Evolutionary conservation across 495 filamentous ascomycete genomes (phyloP).

Genomic region (Amorphotheca resinae): DNA sequence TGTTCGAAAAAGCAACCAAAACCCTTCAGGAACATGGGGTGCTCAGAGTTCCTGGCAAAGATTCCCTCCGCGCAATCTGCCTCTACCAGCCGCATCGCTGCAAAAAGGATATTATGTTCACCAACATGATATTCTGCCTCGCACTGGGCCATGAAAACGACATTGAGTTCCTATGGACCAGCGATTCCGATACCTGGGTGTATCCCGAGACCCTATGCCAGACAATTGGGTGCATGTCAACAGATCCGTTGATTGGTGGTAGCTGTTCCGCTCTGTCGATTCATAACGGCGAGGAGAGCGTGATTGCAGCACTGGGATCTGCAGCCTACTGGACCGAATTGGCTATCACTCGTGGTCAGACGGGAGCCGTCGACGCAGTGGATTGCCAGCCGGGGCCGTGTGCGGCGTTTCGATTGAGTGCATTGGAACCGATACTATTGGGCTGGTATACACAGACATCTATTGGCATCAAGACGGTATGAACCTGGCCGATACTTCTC

Average conservation of each 20-base stretch:
- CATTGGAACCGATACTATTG: constrained; percentile 23
- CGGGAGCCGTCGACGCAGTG: constrained; percentile 8
- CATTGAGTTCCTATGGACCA: constrained; percentile 26
- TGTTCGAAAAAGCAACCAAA: constrained; percentile 4
- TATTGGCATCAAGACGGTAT: constrained; percentile 23
- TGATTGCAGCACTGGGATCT: constrained; percentile 21
- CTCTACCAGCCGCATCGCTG: constrained; percentile 25
- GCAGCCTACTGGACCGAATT: constrained; percentile 26
- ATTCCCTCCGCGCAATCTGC: constrained; percentile 19
- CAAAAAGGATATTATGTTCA: constrained; percentile 28
- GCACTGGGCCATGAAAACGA: constrained; percentile 23
- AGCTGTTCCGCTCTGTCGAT: constrained; percentile 23
- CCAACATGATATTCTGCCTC: constrained; percentile 25
- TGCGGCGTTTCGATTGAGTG: constrained; percentile 21
- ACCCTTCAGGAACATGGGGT: constrained; percentile 2
- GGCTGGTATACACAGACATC: constrained; percentile 25
- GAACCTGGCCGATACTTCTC: too few relatives aligned
- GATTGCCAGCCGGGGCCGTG: constrained; percentile 27
- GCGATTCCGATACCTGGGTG: constrained; percentile 26
- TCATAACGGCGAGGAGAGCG: constrained; percentile 22
- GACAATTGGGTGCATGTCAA: constrained; percentile 23
- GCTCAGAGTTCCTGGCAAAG: background rate
- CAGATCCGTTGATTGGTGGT: constrained; percentile 22
- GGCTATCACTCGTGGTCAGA: constrained; percentile 24
- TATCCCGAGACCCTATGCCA: constrained; percentile 20